These are phyloP conservation scores for Beauveria caledonica DNA, from an alignment of 2,329 filamentous ascomycete genomes.

Conservation along the genomic window DNA sequence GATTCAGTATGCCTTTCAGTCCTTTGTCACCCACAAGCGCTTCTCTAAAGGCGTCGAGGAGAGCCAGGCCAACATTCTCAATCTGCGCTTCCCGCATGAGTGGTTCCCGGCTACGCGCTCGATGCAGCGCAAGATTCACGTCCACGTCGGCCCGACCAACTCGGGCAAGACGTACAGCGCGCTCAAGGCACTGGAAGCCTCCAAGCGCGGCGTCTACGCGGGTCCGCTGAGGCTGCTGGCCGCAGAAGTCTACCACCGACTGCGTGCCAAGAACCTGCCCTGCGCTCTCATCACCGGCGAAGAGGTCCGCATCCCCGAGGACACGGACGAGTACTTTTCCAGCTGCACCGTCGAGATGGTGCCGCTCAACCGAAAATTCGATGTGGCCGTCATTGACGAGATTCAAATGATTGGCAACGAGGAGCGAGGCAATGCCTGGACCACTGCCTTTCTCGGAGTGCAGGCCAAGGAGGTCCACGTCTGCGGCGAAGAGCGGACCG, in stretches of 20 bases:
- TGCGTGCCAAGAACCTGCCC: constrained; percentile 65
- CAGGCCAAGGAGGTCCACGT: constrained; percentile 85
- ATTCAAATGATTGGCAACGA: constrained; percentile 90
- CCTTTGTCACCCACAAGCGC: constrained; percentile 48
- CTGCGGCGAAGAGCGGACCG: constrained; percentile 79
- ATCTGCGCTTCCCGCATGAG: constrained; percentile 80
- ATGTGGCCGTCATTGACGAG: constrained; percentile 95
- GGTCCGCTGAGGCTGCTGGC: constrained; percentile 83
- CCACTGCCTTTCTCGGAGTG: constrained; percentile 77
- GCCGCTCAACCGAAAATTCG: constrained; percentile 48
- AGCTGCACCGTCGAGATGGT: constrained; percentile 94
- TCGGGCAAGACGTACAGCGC: constrained; percentile 97
- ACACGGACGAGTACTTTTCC: constrained; percentile 50
- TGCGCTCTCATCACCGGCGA: constrained; percentile 88
- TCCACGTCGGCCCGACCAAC: constrained; percentile 95
- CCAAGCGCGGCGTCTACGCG: constrained; percentile 74
- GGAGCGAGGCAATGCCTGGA: constrained; percentile 90
- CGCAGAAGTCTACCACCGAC: constrained; percentile 87
- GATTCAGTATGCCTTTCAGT: constrained; percentile 61
- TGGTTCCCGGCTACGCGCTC: constrained; percentile 83
- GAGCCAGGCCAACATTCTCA: constrained; percentile 60
- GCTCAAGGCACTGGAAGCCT: constrained; percentile 71
- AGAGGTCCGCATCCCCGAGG: constrained; percentile 64
- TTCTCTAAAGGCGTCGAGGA: constrained; percentile 49
- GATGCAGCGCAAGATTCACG: constrained; percentile 73